Conservation (phyloP, 2,329 filamentous ascomycete genomes). For the Graphilbum sp. region DNA sequence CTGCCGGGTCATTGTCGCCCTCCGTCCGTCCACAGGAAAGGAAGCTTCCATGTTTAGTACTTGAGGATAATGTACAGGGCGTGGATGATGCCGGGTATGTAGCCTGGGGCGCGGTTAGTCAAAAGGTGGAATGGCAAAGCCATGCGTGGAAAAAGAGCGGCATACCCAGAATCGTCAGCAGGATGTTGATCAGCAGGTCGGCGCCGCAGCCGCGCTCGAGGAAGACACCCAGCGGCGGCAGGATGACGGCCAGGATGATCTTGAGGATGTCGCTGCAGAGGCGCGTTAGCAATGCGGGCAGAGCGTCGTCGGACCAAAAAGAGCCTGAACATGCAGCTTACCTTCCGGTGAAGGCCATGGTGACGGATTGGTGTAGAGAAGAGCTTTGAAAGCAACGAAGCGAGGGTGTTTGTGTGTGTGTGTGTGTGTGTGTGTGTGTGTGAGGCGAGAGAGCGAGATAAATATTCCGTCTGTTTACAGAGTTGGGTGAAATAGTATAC, state of each 20-base stretch:
- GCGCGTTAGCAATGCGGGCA: neutral
- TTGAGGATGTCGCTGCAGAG: constrained; percentile 39
- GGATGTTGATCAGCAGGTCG: constrained; percentile 84
- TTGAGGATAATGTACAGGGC: constrained; percentile 88
- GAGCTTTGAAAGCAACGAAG: no score
- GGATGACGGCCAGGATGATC: constrained; percentile 72
- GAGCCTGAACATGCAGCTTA: constrained; percentile 22
- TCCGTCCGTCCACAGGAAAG: no score
- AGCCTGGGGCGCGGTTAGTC: constrained; percentile 19
- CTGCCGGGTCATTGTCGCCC: no score
- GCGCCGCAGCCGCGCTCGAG: constrained; percentile 81
- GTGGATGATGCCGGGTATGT: constrained; percentile 76
- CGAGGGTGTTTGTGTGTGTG: neutral
- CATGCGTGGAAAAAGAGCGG: neutral
- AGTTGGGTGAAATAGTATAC: no score
- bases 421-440: no score
- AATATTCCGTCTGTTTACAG: no score
- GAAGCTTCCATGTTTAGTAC: no score
- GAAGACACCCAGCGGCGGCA: constrained; percentile 84
- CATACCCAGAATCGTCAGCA: constrained; percentile 58
- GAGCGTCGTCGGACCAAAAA: no score
- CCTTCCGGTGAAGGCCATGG: constrained; percentile 44
- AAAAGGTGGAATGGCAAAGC: neutral
- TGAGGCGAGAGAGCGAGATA: no score
- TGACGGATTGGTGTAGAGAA: constrained; percentile 12